These are phyloP conservation scores for Vitis riparia DNA, from an alignment of 164 flowering plant genomes.

Conservation along the genomic window DNA sequence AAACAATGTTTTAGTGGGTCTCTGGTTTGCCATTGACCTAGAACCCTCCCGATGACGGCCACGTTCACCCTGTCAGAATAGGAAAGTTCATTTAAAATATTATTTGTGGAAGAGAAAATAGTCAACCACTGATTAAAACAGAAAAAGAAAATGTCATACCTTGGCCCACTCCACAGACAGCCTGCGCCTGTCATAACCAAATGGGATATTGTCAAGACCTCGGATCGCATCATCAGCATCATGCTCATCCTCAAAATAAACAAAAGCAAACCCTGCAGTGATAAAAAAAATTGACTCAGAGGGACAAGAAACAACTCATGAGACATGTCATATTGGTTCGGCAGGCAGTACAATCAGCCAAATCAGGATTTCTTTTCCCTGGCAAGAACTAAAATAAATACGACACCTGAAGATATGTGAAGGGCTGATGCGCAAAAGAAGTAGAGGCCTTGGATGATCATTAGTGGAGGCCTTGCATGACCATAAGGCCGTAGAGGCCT, in stretches of 20 bases:
- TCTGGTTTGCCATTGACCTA: slow-evolving; percentile 55
- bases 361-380: slow-evolving; percentile 33
- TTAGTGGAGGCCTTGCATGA: too few species aligned
- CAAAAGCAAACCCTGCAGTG: slow-evolving; percentile 91
- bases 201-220: slow-evolving; percentile 65
- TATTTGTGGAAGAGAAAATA: neutral
- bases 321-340: neutral
- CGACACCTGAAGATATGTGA: slow-evolving; percentile 82
- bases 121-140: neutral
- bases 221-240: slow-evolving; percentile 95
- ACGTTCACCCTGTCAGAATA: slow-evolving; percentile 59
- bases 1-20: slow-evolving; percentile 86
- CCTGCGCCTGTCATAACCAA: slow-evolving; percentile 76
- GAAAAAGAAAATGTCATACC: slow-evolving; percentile 33
- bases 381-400: slow-evolving; percentile 40
- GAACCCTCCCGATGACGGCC: slow-evolving; percentile 63
- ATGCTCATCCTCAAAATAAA: slow-evolving; percentile 88
- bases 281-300: slow-evolving; percentile 4
- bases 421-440: slow-evolving; percentile 70
- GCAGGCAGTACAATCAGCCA: slow-evolving; percentile 26
- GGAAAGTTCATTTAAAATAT: neutral
- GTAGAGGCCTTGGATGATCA: slow-evolving; percentile 67
- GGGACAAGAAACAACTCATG: neutral
- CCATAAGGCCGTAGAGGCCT: slow-evolving; percentile 60
- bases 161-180: slow-evolving; percentile 93